Percentiles rank a stretch among this genome's conserved stretches.
These are phyloP conservation scores for Cubamyces lactineus DNA, from an alignment of 768 basidiomycete species.

Conservation along the genomic window DNA sequence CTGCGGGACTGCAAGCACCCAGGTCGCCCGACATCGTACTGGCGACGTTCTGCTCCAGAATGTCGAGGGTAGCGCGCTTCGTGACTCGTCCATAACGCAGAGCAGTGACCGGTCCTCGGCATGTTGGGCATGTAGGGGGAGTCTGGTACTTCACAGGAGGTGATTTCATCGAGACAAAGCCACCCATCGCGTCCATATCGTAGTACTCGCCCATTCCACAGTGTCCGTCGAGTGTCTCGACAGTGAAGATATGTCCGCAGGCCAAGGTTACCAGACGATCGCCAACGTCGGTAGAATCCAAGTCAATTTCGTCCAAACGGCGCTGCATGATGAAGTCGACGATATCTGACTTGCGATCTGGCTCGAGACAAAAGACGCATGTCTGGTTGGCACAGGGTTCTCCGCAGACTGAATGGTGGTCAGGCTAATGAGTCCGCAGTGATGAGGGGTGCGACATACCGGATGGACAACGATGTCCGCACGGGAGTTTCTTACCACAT, in stretches of 20 bases:
- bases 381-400: constrained; percentile 40
- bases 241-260: constrained; percentile 45
- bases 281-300: constrained; percentile 33
- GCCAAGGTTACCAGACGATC: constrained; percentile 34
- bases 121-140: constrained; percentile 40
- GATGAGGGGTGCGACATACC: constrained; percentile 27
- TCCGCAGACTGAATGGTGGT: constrained; percentile 37
- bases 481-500: constrained; percentile 35
- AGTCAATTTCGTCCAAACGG: constrained; percentile 33
- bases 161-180: constrained; percentile 28
- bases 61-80: constrained; percentile 42
- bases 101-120: constrained; percentile 38
- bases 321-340: constrained; percentile 43
- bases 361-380: constrained; percentile 37
- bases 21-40: constrained; percentile 34
- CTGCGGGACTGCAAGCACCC: constrained; percentile 13
- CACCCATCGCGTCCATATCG: constrained; percentile 28
- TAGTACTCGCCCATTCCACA: constrained; percentile 38
- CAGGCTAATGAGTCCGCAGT: not conserved
- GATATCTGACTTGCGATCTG: constrained; percentile 31
- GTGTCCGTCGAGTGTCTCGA: constrained; percentile 44
- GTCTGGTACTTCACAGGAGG: constrained; percentile 36
- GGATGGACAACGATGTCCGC: constrained; percentile 44
- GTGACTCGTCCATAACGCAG: constrained; percentile 40
- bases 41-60: constrained; percentile 42